These are phyloP conservation scores for Millerozyma miso DNA, from an alignment of 805 yeast genomes.

Conservation along the genomic window DNA sequence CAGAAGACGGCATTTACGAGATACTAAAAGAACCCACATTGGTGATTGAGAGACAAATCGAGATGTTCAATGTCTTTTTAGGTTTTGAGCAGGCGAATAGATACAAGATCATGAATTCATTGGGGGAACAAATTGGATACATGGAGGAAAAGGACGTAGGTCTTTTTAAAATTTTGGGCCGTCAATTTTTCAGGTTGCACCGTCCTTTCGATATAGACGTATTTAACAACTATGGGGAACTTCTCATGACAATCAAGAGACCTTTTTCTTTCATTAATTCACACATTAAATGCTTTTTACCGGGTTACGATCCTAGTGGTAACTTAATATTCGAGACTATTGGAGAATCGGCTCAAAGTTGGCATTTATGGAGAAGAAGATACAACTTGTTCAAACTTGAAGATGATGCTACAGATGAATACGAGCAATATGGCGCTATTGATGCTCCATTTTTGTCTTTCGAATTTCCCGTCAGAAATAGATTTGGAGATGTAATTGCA, in stretches of 20 bases:
- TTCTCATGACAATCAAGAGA: slow-evolving; percentile 63
- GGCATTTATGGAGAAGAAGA: slow-evolving; percentile 92
- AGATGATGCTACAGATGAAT: slow-evolving; percentile 39
- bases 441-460: slow-evolving; percentile 86
- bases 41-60: slow-evolving; percentile 83
- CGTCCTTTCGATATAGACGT: slow-evolving; percentile 80
- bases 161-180: slow-evolving; percentile 59
- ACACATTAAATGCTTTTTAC: slow-evolving; percentile 69
- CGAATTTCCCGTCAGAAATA: slow-evolving; percentile 74
- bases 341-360: slow-evolving; percentile 87
- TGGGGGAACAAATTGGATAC: slow-evolving; percentile 73
- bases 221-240: slow-evolving; percentile 58
- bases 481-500: slow-evolving; percentile 55
- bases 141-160: slow-evolving; percentile 81
- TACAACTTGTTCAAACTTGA: slow-evolving; percentile 70
- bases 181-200: slow-evolving; percentile 82
- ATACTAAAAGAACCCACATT: slow-evolving; percentile 76
- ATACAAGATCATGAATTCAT: slow-evolving; percentile 67
- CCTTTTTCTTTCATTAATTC: slow-evolving; percentile 89
- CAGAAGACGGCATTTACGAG: slow-evolving; percentile 55
- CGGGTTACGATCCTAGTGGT: slow-evolving; percentile 41
- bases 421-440: slow-evolving; percentile 78
- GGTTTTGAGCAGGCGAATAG: slow-evolving; percentile 91
- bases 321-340: slow-evolving; percentile 43
- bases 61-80: slow-evolving; percentile 77